Evolutionary conservation across 2,329 filamentous ascomycete genomes (phyloP).

Genomic region (Tolypocladium ovalisporum): DNA sequence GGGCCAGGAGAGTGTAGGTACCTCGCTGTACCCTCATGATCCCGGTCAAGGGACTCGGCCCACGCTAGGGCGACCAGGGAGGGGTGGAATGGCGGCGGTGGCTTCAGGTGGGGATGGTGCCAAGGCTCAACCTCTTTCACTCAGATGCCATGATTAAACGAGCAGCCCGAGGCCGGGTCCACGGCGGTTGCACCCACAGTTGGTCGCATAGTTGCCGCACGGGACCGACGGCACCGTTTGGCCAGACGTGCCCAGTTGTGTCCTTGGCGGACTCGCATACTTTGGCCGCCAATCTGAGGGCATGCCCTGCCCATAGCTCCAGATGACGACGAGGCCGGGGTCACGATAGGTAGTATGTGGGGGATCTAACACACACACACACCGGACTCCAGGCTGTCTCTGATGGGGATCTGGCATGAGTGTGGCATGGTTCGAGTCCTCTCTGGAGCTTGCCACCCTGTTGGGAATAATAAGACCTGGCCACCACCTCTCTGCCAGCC

Average conservation of each 20-base stretch:
- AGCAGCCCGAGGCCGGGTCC: background rate
- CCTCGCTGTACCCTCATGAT: background rate
- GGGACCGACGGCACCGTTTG: slow-evolving; percentile 9
- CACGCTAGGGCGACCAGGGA: background rate
- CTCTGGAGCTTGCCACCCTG: background rate
- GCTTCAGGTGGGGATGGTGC: slow-evolving; percentile 7
- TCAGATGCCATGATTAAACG: background rate
- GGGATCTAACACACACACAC: slow-evolving; percentile 2
- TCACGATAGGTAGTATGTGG: background rate
- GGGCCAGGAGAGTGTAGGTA: background rate
- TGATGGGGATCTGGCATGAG: slow-evolving; percentile 1
- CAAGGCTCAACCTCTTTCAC: slow-evolving; percentile 4
- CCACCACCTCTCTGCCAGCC: slow-evolving; percentile 17
- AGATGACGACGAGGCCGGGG: background rate
- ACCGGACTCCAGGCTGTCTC: background rate
- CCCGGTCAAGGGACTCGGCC: background rate
- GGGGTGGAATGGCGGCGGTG: slow-evolving; percentile 6
- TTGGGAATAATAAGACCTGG: slow-evolving; percentile 16
- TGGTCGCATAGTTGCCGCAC: slow-evolving; percentile 2
- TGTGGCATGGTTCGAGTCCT: background rate
- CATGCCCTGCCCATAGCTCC: background rate
- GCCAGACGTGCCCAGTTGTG: background rate
- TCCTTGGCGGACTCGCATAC: background rate
- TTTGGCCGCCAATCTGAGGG: slow-evolving; percentile 3
- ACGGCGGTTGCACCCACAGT: slow-evolving; percentile 7